phyloP scores from a whole-genome alignment of 805 yeast genomes.

The Babjeviella inositovora region DNA sequence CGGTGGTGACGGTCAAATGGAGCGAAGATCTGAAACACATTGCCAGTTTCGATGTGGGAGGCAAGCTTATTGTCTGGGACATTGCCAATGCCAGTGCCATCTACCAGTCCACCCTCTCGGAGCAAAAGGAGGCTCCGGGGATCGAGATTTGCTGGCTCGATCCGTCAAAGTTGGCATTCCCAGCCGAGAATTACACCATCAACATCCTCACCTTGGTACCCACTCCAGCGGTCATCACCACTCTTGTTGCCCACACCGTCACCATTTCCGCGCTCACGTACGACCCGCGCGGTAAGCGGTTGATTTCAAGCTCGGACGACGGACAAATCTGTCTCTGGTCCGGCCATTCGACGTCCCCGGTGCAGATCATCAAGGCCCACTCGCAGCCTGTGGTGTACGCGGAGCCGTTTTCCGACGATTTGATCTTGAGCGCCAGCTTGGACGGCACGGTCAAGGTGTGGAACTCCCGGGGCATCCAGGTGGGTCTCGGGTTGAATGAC shows the following conservation, averaged over 20 bases:
- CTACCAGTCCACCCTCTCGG: slow-evolving; percentile 22
- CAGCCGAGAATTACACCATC: slow-evolving; percentile 29
- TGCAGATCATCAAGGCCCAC: slow-evolving; percentile 33
- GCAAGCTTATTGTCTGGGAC: slow-evolving; percentile 51
- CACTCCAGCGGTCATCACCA: too few species aligned
- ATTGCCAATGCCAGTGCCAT: slow-evolving; percentile 30
- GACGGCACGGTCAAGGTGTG: slow-evolving; percentile 62
- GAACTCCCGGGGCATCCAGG: slow-evolving; percentile 40
- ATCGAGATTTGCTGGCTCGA: slow-evolving; percentile 65
- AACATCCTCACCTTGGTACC: too few species aligned
- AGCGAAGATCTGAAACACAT: slow-evolving; percentile 34
- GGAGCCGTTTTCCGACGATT: slow-evolving; percentile 31
- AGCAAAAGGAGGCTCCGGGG: slow-evolving; percentile 11
- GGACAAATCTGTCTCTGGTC: slow-evolving; percentile 60
- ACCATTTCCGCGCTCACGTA: slow-evolving; percentile 40
- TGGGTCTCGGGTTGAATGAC: slow-evolving; percentile 24
- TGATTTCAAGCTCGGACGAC: slow-evolving; percentile 74
- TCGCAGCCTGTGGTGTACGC: slow-evolving; percentile 38
- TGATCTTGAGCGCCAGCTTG: slow-evolving; percentile 38
- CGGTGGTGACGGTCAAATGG: slow-evolving; percentile 49
- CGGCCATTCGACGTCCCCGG: slow-evolving; percentile 38
- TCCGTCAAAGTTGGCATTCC: slow-evolving; percentile 55
- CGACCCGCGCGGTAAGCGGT: slow-evolving; percentile 28
- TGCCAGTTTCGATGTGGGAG: slow-evolving; percentile 42
- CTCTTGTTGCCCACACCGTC: slow-evolving; percentile 51